Evolutionary conservation across 306 rosid species (phyloP).

Genomic region (Begonia loranthoides): DNA sequence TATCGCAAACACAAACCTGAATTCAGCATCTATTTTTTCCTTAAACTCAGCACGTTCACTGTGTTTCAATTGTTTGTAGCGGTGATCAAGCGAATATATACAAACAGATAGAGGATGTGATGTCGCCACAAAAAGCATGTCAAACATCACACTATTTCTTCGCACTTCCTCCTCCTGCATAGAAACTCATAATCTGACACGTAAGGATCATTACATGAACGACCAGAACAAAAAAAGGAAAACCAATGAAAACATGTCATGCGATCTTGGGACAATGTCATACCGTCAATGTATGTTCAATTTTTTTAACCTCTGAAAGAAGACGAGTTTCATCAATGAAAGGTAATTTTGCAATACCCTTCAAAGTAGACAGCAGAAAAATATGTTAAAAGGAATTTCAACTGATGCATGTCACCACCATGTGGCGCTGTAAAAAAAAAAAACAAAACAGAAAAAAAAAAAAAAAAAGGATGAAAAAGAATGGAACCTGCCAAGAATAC

Average conservation of each 20-base stretch:
- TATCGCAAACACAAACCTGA: constrained; percentile 49
- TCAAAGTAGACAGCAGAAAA: constrained; percentile 12
- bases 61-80: constrained; percentile 55
- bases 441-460: constrained; percentile 1
- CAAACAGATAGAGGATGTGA: constrained; percentile 94
- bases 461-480: constrained; percentile 10
- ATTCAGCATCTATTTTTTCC: constrained; percentile 64
- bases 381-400: constrained; percentile 8
- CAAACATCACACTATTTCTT: constrained; percentile 67
- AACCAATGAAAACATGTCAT: not conserved
- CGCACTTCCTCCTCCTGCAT: constrained; percentile 59
- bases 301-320: constrained; percentile 63
- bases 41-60: constrained; percentile 52
- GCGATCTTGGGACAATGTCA: constrained; percentile 1
- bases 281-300: constrained; percentile 72
- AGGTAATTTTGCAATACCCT: constrained; percentile 97
- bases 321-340: constrained; percentile 92
- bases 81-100: constrained; percentile 83
- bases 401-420: not conserved
- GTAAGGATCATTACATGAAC: not conserved
- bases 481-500: constrained; percentile 83
- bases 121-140: constrained; percentile 81
- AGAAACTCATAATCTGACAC: not conserved
- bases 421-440: not conserved
- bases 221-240: not conserved